Conservation (phyloP, 2,329 filamentous ascomycete species). For the Alternaria sp. region DNA sequence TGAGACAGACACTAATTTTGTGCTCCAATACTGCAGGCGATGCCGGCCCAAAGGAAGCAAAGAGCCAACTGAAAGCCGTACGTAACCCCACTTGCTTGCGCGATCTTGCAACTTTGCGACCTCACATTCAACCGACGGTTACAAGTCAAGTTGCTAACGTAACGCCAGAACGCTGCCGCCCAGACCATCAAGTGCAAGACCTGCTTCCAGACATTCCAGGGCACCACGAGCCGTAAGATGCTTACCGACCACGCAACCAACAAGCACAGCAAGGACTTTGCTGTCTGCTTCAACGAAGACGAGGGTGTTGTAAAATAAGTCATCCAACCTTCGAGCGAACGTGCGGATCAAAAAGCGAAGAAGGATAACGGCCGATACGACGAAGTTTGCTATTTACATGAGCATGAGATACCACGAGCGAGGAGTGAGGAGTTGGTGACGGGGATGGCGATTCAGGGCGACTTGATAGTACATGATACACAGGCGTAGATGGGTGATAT, state of each 20-base stretch:
- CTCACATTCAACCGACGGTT: not conserved
- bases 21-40: not conserved
- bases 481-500: conserved; percentile 13
- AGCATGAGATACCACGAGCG: conserved; percentile 36
- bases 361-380: conserved; percentile 5
- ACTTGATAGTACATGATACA: conserved; percentile 4
- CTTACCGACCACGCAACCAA: conserved; percentile 76
- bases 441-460: conserved; percentile 2
- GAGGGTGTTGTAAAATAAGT: conserved; percentile 43
- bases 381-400: conserved; percentile 20
- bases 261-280: conserved; percentile 77
- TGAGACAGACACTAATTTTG: not conserved
- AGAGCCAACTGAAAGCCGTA: conserved; percentile 38
- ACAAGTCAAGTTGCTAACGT: conserved; percentile 6
- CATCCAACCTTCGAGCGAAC: not conserved
- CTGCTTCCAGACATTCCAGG: conserved; percentile 81
- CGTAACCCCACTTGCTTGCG: not conserved
- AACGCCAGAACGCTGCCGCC: conserved; percentile 71
- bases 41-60: conserved; percentile 4
- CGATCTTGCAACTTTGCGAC: not conserved
- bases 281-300: conserved; percentile 69
- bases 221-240: conserved; percentile 76
- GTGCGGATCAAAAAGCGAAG: conserved; percentile 5
- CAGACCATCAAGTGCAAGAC: conserved; percentile 79
- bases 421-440: conserved; percentile 19